A percentile compares a stretch with the other conserved stretches of the same genome.
Evolutionary conservation across 352 stramenopile species (phyloP).

Genomic region (Pythium angustatum): DNA sequence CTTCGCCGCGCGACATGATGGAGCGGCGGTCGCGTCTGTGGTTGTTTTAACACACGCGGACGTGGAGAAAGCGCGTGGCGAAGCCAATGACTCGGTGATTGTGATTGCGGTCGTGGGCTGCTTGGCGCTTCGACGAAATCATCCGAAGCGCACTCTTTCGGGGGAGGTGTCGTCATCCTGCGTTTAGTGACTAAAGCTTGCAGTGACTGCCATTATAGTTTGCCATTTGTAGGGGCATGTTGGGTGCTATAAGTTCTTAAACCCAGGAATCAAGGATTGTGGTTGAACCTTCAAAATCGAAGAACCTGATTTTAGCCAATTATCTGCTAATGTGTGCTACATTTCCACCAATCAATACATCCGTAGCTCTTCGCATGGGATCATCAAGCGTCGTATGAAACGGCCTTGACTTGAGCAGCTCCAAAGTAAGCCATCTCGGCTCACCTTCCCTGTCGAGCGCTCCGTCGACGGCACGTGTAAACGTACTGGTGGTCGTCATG

Average conservation of each 20-base stretch:
- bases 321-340: neutral
- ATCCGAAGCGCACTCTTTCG: no score
- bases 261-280: conserved; percentile 1
- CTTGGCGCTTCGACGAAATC: conserved; percentile 7
- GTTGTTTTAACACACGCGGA: no score
- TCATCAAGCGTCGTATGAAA: conserved; percentile 12
- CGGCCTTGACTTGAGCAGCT: neutral
- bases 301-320: conserved; percentile 6
- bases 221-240: no score
- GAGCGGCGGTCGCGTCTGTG: neutral
- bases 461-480: neutral
- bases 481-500: no score
- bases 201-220: neutral
- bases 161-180: neutral
- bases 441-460: neutral
- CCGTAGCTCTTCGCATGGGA: neutral
- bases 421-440: conserved; percentile 1
- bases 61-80: no score
- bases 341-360: conserved; percentile 3
- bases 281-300: conserved; percentile 14
- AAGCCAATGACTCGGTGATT: no score
- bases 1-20: conserved; percentile 25
- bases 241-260: no score
- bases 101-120: conserved; percentile 9
- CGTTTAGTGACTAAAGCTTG: neutral